These are phyloP conservation scores for Penicillium olsonii DNA, from an alignment of 2,329 filamentous ascomycete genomes.

Conservation along the genomic window DNA sequence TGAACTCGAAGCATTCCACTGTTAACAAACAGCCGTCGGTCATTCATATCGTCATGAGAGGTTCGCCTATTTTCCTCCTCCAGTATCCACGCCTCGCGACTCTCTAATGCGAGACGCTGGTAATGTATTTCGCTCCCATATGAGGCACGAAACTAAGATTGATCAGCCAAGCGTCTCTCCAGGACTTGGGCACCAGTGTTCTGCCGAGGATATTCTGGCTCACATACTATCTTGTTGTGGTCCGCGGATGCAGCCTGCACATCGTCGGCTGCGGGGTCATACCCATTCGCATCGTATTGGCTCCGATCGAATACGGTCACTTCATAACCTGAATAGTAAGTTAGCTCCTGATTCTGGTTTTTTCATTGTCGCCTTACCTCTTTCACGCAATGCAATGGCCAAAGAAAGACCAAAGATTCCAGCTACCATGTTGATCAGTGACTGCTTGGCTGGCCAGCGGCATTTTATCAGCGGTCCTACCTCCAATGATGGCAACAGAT, in stretches of 20 bases:
- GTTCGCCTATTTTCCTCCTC: slow-evolving; percentile 16
- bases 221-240: slow-evolving; percentile 20
- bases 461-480: neutral
- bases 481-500: slow-evolving; percentile 17
- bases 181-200: neutral
- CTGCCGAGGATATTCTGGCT: neutral
- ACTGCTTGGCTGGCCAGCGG: too few species aligned
- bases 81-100: slow-evolving; percentile 11
- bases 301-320: slow-evolving; percentile 19
- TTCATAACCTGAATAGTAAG: slow-evolving; percentile 2
- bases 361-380: neutral
- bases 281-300: slow-evolving; percentile 14
- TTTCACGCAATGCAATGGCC: slow-evolving; percentile 15
- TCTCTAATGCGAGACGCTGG: slow-evolving; percentile 20
- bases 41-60: slow-evolving; percentile 8
- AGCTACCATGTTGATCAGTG: slow-evolving; percentile 5
- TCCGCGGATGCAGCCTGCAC: slow-evolving; percentile 21
- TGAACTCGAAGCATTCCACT: slow-evolving; percentile 22
- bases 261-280: slow-evolving; percentile 12
- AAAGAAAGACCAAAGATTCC: slow-evolving; percentile 20
- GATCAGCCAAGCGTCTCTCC: neutral
- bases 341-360: neutral
- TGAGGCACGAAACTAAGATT: slow-evolving; percentile 16
- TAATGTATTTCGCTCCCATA: slow-evolving; percentile 19
- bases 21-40: slow-evolving; percentile 14